Conservation (phyloP, 192 early-diverging fungal species). For the Chytriomyces sp. region DNA sequence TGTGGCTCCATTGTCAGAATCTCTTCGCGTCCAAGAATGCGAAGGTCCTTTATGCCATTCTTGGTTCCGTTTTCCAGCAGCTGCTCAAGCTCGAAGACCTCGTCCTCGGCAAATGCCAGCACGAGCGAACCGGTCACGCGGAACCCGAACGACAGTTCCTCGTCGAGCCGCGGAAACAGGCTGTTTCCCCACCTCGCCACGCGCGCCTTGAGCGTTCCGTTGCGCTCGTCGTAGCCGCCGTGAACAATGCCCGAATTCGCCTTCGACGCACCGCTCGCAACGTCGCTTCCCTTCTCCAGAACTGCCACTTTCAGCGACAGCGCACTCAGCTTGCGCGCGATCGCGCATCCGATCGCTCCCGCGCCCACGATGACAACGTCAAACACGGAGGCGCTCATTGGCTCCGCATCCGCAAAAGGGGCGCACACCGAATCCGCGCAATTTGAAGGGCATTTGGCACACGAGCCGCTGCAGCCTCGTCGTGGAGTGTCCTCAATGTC, state of each 20-base stretch:
- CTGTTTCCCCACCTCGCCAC: constrained; percentile 41
- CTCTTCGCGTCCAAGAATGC: constrained; percentile 40
- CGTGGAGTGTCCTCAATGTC: too few species aligned
- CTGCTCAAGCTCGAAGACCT: constrained; percentile 19
- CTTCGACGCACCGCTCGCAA: constrained; percentile 40
- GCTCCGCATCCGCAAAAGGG: not conserved
- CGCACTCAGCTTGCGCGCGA: constrained; percentile 43
- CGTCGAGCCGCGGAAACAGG: constrained; percentile 38
- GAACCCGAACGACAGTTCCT: constrained; percentile 53
- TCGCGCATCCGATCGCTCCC: constrained; percentile 49
- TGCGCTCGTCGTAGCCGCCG: constrained; percentile 50
- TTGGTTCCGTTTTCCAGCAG: constrained; percentile 47
- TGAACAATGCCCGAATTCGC: constrained; percentile 45
- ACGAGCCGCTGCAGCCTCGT: too few species aligned
- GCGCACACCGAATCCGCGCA: too few species aligned
- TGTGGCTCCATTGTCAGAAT: constrained; percentile 42
- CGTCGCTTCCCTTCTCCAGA: constrained; percentile 46
- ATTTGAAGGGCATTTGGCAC: too few species aligned
- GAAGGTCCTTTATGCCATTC: constrained; percentile 43
- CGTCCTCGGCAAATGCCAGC: constrained; percentile 39
- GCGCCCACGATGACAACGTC: constrained; percentile 50
- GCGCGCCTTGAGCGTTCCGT: constrained; percentile 46
- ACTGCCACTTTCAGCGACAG: constrained; percentile 36
- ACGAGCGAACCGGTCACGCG: constrained; percentile 45
- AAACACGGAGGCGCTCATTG: not conserved